phyloP scores from a whole-genome alignment of 192 early-diverging fungal species.

The Coemansia javaensis region DNA sequence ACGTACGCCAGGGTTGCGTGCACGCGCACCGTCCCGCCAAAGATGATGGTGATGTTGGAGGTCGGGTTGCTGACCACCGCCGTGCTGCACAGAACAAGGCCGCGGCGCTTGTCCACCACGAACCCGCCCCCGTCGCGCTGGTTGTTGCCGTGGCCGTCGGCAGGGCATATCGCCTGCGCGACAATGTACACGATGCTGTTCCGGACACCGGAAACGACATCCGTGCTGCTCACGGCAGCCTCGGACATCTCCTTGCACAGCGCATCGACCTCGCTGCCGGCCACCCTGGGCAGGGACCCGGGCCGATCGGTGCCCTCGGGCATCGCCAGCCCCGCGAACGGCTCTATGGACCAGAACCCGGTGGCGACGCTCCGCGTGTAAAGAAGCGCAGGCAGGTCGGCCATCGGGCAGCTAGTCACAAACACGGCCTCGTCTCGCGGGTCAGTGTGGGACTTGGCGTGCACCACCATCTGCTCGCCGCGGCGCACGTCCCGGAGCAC shows the following conservation, averaged over 20 bases:
- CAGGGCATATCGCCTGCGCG: slow-evolving; percentile 8
- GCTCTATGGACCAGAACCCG: slow-evolving; percentile 33
- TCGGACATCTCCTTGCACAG: no score
- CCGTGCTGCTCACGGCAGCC: no score
- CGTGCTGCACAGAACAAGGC: slow-evolving; percentile 74
- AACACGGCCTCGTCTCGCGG: slow-evolving; percentile 65
- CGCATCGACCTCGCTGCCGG: background rate
- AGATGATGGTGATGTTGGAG: slow-evolving; percentile 77
- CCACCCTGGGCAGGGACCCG: no score
- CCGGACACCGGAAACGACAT: background rate
- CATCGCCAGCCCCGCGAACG: slow-evolving; percentile 4
- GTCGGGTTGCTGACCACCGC: slow-evolving; percentile 70
- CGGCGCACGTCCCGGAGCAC: slow-evolving; percentile 5
- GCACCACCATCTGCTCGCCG: slow-evolving; percentile 15
- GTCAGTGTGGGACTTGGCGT: slow-evolving; percentile 13
- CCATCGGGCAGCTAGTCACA: slow-evolving; percentile 50
- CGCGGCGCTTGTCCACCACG: slow-evolving; percentile 67
- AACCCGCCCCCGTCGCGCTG: slow-evolving; percentile 54
- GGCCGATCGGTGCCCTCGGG: background rate
- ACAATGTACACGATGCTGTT: slow-evolving; percentile 12
- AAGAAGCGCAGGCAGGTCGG: background rate
- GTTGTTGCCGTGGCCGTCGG: slow-evolving; percentile 12
- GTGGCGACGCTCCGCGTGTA: slow-evolving; percentile 25
- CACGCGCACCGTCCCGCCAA: slow-evolving; percentile 75
- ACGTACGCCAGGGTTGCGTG: slow-evolving; percentile 70